Base-by-base conservation (phyloP, 2,329 filamentous ascomycete species). In the Arthrinium phaeospermum region DNA sequence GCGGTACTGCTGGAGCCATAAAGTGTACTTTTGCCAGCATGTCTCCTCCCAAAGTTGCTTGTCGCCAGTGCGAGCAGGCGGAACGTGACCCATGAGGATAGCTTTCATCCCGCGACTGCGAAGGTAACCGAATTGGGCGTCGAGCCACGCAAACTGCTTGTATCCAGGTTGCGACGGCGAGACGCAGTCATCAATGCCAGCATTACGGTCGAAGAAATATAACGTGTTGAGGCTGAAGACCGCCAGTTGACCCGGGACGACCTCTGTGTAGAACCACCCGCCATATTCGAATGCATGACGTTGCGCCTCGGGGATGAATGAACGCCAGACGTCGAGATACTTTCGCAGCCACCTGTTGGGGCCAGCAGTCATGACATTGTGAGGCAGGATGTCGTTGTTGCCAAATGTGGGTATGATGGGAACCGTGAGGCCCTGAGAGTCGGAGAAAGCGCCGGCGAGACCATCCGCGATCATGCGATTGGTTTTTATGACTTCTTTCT, bases 301-400 rank as follows among this genome's bases (percentile, higher is more conserved):
- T 84, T 99, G 95, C 76, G 91, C 93, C 83, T 98, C 94, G 0
- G 96, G 96, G 73, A 99, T 97, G 80, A 98, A 97, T 49, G 88
- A 87, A 68, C 85, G 84, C 96, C 96, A 99, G 30, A 98, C 90
- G 30, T 92, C 87, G 37, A 90, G 85, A 77, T 96, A 98, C 67
- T 88, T 87, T 72, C 89, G 89, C 0, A 97, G 93, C 92, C 96
- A 98, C 75, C 89, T 89, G 78, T 98, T 98, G 22, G 96, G 96
- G 0, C 96, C 96, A 0, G 90, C 87, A 57, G 91, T 86, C 81
- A 99, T 91, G 79, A 98, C 97, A 79, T 99, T 99, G 84, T 99
- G 96, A 1, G 96, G 96, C 73, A 98, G 90, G 72, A 99, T 95
- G 79, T 99, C 96, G 82, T 99, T 99, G 85, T 99, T 99, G 73